Percentiles rank a stretch among this genome's conserved stretches.
Evolutionary conservation across 208 protist species (phyloP).

Genomic region (Hexamita inflata): DNA sequence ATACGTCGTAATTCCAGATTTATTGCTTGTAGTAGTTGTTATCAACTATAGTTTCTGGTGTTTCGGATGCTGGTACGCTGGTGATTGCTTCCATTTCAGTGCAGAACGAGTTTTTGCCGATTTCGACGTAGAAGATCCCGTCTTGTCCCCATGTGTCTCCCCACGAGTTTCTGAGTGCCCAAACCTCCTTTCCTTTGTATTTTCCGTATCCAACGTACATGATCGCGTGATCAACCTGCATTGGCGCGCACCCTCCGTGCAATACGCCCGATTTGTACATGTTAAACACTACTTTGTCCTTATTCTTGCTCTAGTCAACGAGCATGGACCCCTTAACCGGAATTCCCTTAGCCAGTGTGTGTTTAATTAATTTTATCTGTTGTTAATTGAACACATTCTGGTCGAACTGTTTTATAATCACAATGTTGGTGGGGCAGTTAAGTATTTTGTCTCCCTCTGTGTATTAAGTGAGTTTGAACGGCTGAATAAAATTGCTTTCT

Average conservation of each 20-base stretch:
- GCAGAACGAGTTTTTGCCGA: background rate
- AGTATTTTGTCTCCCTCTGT: background rate
- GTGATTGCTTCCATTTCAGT: background rate
- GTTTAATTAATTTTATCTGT: background rate
- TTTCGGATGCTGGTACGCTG: background rate
- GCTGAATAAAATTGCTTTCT: background rate
- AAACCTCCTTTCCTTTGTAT: background rate
- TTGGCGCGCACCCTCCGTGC: background rate
- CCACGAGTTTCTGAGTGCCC: constrained; percentile 23
- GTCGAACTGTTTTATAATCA: background rate
- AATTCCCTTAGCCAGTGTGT: background rate
- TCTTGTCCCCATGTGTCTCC: background rate
- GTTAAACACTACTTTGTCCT: background rate
- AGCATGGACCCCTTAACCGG: background rate
- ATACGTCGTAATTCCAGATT: too few relatives aligned
- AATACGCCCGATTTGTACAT: constrained; percentile 2
- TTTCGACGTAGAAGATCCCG: background rate
- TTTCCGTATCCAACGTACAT: constrained; percentile 12
- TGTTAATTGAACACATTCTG: background rate
- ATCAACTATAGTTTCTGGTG: too few relatives aligned
- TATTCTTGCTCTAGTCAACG: background rate
- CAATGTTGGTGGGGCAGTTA: background rate
- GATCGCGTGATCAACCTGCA: background rate
- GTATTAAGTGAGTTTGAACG: background rate
- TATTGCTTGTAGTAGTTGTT: too few relatives aligned